Evolutionary conservation across 78 protist species (phyloP), one percentile per base, ranked within the genome.

Genomic region (Dictyostelium intermedium): DNA sequence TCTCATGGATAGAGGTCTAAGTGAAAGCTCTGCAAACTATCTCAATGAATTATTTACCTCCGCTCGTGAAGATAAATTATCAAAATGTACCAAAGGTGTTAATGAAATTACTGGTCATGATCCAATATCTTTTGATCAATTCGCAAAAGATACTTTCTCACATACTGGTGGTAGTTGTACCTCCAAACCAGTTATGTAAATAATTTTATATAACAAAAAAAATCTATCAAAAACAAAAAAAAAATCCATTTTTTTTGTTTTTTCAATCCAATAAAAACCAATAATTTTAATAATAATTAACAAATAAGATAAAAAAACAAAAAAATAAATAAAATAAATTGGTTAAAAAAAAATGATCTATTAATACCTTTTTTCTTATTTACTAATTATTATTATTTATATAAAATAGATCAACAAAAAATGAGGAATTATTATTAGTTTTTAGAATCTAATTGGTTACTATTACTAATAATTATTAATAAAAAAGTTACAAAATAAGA

Each of bases 81-180:
- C 32, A n/a, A 16, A 27, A 18, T 76, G 70, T 20, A 35, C 76
- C 0, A 83, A 32, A 43, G 79, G 89, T 83, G 89, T 83, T 14
- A 11, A 63, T 7, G 50, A 83, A 83, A 60, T 83, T 7, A 83
- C 89, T 25, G 87, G 87, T 34, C 87, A 82, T 18, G 56, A 82
- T 27, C 87, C 87, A 50, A 60, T 23, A 10, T 13, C 87, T 0
- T 82, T 82, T 82, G 87, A 82, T 23, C 25, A 23, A 16, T 82
- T 82, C n/a, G 56, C 63, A 2, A 11, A 25, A 34, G 87, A 82
- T 9, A 14, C 45, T 30, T 80, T 80, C 13, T 25, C 84, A 25
- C 27, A 41, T 9, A 35, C 84, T 3, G 20, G 66, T 20, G 66
- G 66, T 56, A 20, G 66, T 56, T 56, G 66, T 20, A 56, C 66